A percentile compares a stretch with the other conserved stretches of the same genome.
Conservation (phyloP, 2,329 filamentous ascomycete species). For the Alternaria postmessia region DNA sequence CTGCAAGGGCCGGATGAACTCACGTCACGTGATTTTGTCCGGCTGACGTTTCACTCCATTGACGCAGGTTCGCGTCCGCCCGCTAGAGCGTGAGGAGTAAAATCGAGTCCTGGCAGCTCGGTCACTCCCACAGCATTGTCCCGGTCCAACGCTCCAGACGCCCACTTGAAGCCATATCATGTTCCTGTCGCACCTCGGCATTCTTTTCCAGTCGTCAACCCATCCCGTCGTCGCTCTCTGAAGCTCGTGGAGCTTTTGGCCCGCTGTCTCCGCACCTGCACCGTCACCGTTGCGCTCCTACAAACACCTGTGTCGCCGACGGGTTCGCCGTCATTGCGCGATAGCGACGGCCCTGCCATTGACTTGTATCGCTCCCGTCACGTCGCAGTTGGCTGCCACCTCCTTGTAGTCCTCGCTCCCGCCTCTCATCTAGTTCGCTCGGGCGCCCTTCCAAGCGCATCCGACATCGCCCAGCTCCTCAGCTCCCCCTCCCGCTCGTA, state of each 20-base stretch:
- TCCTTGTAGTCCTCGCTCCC: slow-evolving; percentile 19
- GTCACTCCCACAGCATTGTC: slow-evolving; percentile 39
- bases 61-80: slow-evolving; percentile 20
- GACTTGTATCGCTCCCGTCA: slow-evolving; percentile 15
- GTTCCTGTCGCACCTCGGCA: slow-evolving; percentile 30
- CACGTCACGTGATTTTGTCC: slow-evolving; percentile 22
- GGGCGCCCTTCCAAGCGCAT: slow-evolving; percentile 21
- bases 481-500: slow-evolving; percentile 2
- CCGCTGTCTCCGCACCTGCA: slow-evolving; percentile 47
- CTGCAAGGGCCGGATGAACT: slow-evolving; percentile 4
- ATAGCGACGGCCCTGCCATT: slow-evolving; percentile 15
- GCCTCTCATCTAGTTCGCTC: slow-evolving; percentile 22
- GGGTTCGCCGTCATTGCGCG: slow-evolving; percentile 20
- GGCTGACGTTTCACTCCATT: slow-evolving; percentile 23
- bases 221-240: slow-evolving; percentile 41
- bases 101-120: slow-evolving; percentile 39
- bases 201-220: slow-evolving; percentile 35
- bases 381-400: slow-evolving; percentile 16
- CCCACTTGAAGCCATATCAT: slow-evolving; percentile 36
- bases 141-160: slow-evolving; percentile 25
- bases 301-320: slow-evolving; percentile 26
- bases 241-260: slow-evolving; percentile 50
- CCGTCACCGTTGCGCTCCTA: slow-evolving; percentile 38
- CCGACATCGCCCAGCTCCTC: slow-evolving; percentile 16
- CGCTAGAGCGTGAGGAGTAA: slow-evolving; percentile 32